Conservation (phyloP, 345 rosid genomes). For the Trapa bicornis region DNA sequence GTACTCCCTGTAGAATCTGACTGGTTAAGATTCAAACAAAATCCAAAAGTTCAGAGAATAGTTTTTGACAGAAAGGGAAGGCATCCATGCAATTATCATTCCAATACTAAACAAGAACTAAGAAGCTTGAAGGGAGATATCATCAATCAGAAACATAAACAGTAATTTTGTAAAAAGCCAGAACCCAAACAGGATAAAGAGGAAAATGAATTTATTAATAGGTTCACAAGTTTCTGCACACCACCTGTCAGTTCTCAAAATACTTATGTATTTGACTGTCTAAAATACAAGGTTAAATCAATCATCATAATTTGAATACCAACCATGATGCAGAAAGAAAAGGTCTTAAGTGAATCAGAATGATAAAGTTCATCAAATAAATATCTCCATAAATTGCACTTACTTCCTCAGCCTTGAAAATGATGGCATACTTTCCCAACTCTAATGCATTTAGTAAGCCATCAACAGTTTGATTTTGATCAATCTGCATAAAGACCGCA, state of each 20-base stretch:
- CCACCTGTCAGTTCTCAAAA: neutral
- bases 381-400: conserved; percentile 9
- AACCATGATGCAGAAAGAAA: neutral
- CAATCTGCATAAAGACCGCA: conserved; percentile 28
- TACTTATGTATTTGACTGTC: neutral
- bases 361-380: neutral
- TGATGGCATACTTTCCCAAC: conserved; percentile 56
- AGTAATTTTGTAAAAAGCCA: neutral
- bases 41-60: neutral
- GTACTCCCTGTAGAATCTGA: neutral
- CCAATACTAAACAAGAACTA: neutral
- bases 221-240: neutral
- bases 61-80: neutral
- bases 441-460: conserved; percentile 61
- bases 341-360: neutral
- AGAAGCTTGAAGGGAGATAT: neutral
- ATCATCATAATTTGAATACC: neutral
- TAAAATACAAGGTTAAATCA: neutral
- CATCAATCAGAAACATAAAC: neutral
- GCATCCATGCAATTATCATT: neutral
- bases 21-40: neutral
- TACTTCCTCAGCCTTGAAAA: conserved; percentile 94
- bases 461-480: conserved; percentile 70
- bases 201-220: neutral
- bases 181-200: neutral